Conservation (phyloP, 169 alveolate genomes). For the Plasmodium cynomolgi region DNA sequence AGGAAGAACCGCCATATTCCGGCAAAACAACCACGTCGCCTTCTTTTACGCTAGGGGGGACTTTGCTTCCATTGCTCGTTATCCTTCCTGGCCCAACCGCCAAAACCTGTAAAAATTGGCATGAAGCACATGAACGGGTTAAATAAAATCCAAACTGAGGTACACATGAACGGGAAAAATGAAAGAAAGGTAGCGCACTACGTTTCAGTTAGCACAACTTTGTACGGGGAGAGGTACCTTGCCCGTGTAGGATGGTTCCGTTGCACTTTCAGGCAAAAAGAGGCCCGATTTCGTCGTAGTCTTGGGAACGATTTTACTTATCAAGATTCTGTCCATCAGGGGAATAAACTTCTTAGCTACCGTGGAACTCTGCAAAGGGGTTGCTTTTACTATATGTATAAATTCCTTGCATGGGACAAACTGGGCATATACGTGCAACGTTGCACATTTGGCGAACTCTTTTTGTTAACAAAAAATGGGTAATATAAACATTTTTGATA, state of each 20-base stretch:
- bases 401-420: not conserved
- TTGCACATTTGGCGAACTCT: not conserved
- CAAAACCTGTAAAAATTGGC: conserved; percentile 72
- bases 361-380: conserved; percentile 61
- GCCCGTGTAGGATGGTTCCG: conserved; percentile 82
- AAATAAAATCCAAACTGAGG: not conserved
- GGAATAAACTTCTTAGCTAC: conserved; percentile 86
- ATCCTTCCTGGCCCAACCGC: conserved; percentile 84
- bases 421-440: not conserved
- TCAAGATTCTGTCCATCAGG: conserved; percentile 88
- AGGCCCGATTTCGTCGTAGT: conserved; percentile 87
- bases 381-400: not conserved
- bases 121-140: not conserved
- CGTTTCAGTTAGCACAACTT: not conserved
- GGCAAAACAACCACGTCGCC: conserved; percentile 91
- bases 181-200: not conserved
- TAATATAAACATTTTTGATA: not conserved
- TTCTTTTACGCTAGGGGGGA: conserved; percentile 84
- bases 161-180: not conserved
- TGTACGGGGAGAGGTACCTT: conserved; percentile 69
- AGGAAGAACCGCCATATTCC: conserved; percentile 90
- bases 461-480: not conserved
- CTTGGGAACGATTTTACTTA: conserved; percentile 84
- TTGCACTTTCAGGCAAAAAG: conserved; percentile 87
- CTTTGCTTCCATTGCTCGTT: conserved; percentile 76